Base-by-base conservation (phyloP, 148 eudicot genomes). In the Pharnaceum exiguum region DNA sequence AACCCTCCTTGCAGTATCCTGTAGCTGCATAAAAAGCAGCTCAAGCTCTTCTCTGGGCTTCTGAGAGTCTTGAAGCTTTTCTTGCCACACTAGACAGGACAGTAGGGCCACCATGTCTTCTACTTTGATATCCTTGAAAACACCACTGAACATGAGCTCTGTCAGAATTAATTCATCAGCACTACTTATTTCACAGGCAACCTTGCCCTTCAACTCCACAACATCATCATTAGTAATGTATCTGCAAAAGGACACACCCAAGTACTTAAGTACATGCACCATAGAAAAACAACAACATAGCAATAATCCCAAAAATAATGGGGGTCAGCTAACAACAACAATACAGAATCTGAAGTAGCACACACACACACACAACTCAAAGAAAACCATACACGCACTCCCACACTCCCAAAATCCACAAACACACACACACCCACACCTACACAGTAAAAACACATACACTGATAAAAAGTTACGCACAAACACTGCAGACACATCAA, bases 21-120 rank as follows among this genome's bases (percentile, higher is more conserved):
- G 96, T 51, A 93, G 64, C 71, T 93, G 94, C 31, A 72, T 55
- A 65, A 79, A 85, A 33, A 88, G 84, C 62, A 88, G 68, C 59
- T 83, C 87, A 15, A 88, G 86, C 56, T 93, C 98, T 42, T 88
- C 96, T 57, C 96, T 75, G 19, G 96, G 98, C 79, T 93, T 93
- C 60, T 65, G 86, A 63, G 90, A 90, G 54, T 93, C 96, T 67
- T 80, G 75, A 60, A 93, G 95, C 73, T 85, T 93, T 70, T 93
- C 98, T 68, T 85, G 96, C 98, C 98, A 93, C 10, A 93, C 98
- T 67, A 93, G 75, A 68, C 96, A 93, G 30, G 95, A 85, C 57
- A 93, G 82, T 68, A 93, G 96, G 47, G 98, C 71, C 21, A 93
- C 83, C 96, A 93, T 71, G 51, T 88, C 96, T 80, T 93, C 98